Evolutionary conservation across 1,284 basidiomycete species (phyloP).

Genomic region (Amylostereum chailletii): DNA sequence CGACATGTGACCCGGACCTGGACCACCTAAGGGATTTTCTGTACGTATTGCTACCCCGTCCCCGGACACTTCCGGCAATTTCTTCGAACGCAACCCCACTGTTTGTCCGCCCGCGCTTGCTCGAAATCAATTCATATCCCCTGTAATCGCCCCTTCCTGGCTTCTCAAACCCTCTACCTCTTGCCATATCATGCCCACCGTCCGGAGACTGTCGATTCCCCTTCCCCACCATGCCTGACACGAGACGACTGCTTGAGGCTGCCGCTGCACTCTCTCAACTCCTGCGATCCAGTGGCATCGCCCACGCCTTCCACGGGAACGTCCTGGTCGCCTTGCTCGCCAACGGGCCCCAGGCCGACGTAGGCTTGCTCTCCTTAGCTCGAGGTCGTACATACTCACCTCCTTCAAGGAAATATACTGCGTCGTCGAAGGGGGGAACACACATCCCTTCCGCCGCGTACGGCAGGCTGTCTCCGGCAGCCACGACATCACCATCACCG

Average conservation of each 20-base stretch:
- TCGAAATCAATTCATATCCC: conserved; percentile 11
- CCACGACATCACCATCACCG: conserved; percentile 30
- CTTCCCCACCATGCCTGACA: conserved; percentile 46
- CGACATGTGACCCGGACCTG: conserved; percentile 12
- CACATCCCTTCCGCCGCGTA: conserved; percentile 46
- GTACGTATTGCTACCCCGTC: conserved; percentile 11
- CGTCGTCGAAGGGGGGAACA: conserved; percentile 42
- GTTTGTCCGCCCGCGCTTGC: conserved; percentile 11
- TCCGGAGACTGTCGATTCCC: conserved; percentile 13
- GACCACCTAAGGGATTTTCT: conserved; percentile 6
- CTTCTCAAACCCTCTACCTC: conserved; percentile 18
- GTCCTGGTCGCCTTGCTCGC: conserved; percentile 51
- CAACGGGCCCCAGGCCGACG: conserved; percentile 45
- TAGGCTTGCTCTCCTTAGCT: conserved; percentile 21
- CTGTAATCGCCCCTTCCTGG: conserved; percentile 16
- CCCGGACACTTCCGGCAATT: conserved; percentile 19
- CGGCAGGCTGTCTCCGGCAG: conserved; percentile 39
- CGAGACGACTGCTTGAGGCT: conserved; percentile 54
- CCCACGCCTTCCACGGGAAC: conserved; percentile 64
- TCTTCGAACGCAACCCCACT: conserved; percentile 18
- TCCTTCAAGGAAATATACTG: conserved; percentile 42
- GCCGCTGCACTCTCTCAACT: conserved; percentile 49
- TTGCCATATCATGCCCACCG: conserved; percentile 17
- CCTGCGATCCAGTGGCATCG: conserved; percentile 39
- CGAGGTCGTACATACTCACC: conserved; percentile 6